These are phyloP conservation scores for Sphagnum contortum DNA, from an alignment of 225 moss, liverwort and hornwort genomes.

Conservation along the genomic window DNA sequence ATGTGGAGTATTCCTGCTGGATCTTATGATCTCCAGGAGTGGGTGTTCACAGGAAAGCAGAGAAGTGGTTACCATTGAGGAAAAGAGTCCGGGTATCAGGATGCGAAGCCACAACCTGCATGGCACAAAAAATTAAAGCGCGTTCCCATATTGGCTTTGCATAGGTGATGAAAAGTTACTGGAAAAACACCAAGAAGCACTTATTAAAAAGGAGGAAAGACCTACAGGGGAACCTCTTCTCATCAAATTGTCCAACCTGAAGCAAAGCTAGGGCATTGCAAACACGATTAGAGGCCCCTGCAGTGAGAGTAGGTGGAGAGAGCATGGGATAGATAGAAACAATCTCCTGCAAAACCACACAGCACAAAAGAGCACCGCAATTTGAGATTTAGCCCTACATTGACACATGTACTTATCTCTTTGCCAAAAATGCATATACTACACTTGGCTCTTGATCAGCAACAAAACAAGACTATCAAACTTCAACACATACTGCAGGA, in stretches of 20 bases:
- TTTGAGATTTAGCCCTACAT: not conserved
- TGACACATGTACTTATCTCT: not conserved
- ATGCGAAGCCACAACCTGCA: slow-evolving; percentile 98
- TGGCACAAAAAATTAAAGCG: not conserved
- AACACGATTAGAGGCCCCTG: slow-evolving; percentile 95
- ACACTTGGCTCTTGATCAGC: no score
- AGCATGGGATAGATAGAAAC: slow-evolving; percentile 98
- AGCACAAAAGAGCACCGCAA: not conserved
- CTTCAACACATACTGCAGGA: no score
- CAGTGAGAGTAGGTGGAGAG: slow-evolving; percentile 90
- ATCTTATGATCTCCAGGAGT: not conserved
- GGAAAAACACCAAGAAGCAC: no score
- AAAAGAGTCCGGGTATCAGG: slow-evolving; percentile 91
- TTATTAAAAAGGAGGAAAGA: not conserved
- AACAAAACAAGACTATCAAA: no score
- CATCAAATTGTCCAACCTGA: slow-evolving; percentile 37
- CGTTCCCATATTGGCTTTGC: no score
- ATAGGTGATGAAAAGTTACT: no score
- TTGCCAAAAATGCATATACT: not conserved
- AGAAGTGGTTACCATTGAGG: slow-evolving; percentile 49
- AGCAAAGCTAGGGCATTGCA: slow-evolving; percentile 97
- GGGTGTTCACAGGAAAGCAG: not conserved
- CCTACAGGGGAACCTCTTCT: not conserved
- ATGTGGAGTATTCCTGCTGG: not conserved
- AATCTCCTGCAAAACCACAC: slow-evolving; percentile 53